Conservation (phyloP, 2,329 filamentous ascomycete species). For the Trichophyton simii region DNA sequence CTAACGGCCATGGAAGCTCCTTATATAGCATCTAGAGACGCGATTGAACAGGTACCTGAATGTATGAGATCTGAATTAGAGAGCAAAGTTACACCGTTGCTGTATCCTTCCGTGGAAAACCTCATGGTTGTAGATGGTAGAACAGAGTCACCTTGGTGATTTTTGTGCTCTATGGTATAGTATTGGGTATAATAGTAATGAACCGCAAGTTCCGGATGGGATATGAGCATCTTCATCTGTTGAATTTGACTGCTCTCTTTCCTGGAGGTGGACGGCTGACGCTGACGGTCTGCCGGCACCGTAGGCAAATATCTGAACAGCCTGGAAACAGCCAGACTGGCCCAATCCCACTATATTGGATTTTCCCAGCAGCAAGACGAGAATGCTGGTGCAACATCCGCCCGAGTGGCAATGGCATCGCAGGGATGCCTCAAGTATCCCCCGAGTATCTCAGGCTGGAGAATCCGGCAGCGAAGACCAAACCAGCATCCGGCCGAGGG, state of each 20-base stretch:
- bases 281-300: not conserved
- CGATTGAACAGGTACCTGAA: not conserved
- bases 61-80: not conserved
- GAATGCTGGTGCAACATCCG: not conserved
- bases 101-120: not conserved
- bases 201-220: too few relatives aligned
- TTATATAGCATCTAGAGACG: not conserved
- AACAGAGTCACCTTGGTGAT: not conserved
- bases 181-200: too few relatives aligned
- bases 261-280: not conserved
- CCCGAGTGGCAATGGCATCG: not conserved
- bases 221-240: too few relatives aligned
- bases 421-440: not conserved
- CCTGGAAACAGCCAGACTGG: too few relatives aligned
- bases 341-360: not conserved
- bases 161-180: too few relatives aligned
- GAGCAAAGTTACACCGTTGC: not conserved
- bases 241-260: too few relatives aligned
- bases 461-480: too few relatives aligned
- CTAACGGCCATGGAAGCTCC: not conserved
- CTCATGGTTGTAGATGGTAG: not conserved
- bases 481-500: too few relatives aligned
- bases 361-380: not conserved
- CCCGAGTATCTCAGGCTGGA: not conserved
- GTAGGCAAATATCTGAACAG: too few relatives aligned